Base-by-base conservation (phyloP, 768 basidiomycete genomes). In the Hortiboletus campestris region DNA sequence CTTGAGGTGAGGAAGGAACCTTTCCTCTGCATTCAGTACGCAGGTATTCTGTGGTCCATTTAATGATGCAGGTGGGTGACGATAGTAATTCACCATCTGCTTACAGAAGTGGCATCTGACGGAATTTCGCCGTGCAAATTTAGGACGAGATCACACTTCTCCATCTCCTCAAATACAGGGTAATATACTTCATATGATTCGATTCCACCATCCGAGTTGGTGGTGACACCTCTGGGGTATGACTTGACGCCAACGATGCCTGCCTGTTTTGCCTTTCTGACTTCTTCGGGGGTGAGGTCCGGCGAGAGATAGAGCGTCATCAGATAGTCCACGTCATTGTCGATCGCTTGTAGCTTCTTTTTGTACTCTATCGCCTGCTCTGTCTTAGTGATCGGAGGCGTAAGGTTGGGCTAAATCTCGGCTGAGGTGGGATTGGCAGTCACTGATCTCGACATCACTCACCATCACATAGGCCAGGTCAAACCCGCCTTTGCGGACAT, bases 81-180 rank as follows among this genome's bases (percentile, higher is more conserved):
- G 35, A 22, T 8, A 35, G 28, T 17, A 11, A 49, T 52, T 52
- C 39, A 46, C 34, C 19, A 34, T 36, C 54, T 61, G 44, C 84
- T 64, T 75, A 84, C 79, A 55, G 78, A 74, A 41, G 73, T 60
- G 4, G 85, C 71, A 60, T 94, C 88, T n/a, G 94, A 95, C 12
- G 97, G 95, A 20, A 98, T 83, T 75, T 99, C 97, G 20, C 97
- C 97, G 62, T 99, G 97, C 35, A 99, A 79, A 74, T 98, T 98
- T 41, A 99, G 80, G 19, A 98, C 94, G 84, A 99, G 88, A 66
- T 86, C 91, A 28, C 84, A 87, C 66, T 91, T 85, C 74, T 98
- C 85, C 95, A 98, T 98, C 36, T 86, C 90, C 63, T 84, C 85
- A 68, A 99, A 98, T 32, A 97, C 83, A 19, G 89, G 88, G 72